Conservation (phyloP, 2,329 filamentous ascomycete species). For the Neopestalotiopsis clavispora region DNA sequence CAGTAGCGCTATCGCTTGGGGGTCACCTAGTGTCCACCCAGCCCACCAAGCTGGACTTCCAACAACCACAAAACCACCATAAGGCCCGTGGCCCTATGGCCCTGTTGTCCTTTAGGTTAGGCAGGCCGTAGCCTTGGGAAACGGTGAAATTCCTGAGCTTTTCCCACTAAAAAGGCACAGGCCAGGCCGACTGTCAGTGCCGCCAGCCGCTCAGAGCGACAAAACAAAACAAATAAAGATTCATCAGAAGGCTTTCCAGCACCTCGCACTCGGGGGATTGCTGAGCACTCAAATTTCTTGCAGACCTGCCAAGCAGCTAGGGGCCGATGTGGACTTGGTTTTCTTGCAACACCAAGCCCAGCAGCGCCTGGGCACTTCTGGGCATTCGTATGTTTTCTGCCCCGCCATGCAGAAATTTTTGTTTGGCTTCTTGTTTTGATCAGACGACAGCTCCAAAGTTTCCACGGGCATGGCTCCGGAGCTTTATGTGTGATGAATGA, state of each 20-base stretch:
- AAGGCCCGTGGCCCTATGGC: neutral
- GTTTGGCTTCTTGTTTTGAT: neutral
- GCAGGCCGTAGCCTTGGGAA: neutral
- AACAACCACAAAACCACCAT: neutral
- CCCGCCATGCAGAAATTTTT: constrained; percentile 9
- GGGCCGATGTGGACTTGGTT: constrained; percentile 8
- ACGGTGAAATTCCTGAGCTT: neutral
- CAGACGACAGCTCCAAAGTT: neutral
- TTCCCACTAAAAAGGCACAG: neutral
- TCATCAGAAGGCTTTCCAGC: neutral
- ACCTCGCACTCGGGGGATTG: neutral
- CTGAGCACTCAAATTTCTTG: neutral
- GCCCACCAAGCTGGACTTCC: neutral
- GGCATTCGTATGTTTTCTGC: constrained; percentile 7
- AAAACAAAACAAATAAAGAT: neutral
- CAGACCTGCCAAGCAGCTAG: constrained; percentile 9
- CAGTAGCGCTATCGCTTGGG: neutral
- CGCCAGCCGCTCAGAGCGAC: neutral
- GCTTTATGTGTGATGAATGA: too few relatives aligned
- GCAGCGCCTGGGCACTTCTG: neutral
- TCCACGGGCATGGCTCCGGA: too few relatives aligned
- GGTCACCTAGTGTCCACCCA: neutral
- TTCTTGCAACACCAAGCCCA: neutral
- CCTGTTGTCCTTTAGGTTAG: neutral
- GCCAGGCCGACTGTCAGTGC: neutral